These are phyloP conservation scores for Sesbania bispinosa DNA, from an alignment of 306 rosid genomes.

Conservation along the genomic window DNA sequence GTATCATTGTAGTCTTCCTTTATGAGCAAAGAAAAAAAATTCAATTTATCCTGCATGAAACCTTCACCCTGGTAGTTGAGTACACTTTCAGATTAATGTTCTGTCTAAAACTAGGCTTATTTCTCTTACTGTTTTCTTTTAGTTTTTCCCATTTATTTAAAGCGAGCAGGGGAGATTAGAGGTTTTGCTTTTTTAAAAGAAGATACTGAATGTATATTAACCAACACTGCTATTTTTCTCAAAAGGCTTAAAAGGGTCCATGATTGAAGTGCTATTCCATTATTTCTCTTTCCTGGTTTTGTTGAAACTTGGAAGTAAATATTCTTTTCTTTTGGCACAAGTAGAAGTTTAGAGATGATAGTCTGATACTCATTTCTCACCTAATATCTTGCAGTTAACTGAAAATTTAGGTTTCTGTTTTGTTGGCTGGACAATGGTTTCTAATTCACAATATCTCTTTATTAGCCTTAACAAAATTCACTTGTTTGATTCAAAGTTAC, in stretches of 20 bases:
- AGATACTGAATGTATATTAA: not conserved
- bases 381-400: no score
- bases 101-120: no score
- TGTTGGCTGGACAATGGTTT: conserved; percentile 7
- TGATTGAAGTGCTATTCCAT: not conserved
- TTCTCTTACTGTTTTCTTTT: no score
- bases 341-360: no score
- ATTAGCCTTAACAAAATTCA: conserved; percentile 26
- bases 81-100: no score
- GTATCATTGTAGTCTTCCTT: no score
- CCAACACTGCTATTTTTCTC: not conserved
- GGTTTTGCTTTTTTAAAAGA: not conserved
- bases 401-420: not conserved
- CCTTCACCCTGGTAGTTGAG: no score
- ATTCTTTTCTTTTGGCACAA: not conserved
- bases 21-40: no score
- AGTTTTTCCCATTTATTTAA: no score
- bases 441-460: not conserved
- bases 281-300: not conserved
- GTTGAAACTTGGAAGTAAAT: not conserved
- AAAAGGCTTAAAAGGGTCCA: not conserved
- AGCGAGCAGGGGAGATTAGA: no score
- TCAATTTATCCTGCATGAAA: no score
- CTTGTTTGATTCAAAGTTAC: conserved; percentile 30
- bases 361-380: no score